Percentiles rank a stretch among this genome's conserved stretches.
Evolutionary conservation across 2,329 filamentous ascomycete genomes (phyloP).

Genomic region (Thielaviopsis euricoi): DNA sequence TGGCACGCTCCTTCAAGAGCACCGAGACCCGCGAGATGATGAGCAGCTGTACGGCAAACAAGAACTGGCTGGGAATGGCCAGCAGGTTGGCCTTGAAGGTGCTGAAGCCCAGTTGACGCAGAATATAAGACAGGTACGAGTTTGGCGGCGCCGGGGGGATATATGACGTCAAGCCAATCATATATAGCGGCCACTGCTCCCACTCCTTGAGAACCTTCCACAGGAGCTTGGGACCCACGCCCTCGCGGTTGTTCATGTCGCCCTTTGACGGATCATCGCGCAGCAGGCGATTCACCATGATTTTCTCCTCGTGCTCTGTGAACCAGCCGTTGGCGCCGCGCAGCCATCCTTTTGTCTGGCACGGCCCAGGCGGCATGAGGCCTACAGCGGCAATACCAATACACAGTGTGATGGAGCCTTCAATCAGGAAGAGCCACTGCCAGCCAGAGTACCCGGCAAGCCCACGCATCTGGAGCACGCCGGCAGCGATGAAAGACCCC

Average conservation of each 20-base stretch:
- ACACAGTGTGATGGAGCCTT: constrained; percentile 20
- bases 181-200: constrained; percentile 42
- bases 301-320: constrained; percentile 40
- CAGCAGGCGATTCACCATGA: constrained; percentile 42
- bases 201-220: constrained; percentile 39
- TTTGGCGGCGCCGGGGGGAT: constrained; percentile 26
- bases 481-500: constrained; percentile 31
- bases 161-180: constrained; percentile 32
- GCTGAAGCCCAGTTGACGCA: constrained; percentile 26
- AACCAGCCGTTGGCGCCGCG: constrained; percentile 46
- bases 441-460: constrained; percentile 23
- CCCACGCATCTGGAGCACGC: constrained; percentile 22
- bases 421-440: constrained; percentile 20
- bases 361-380: constrained; percentile 29
- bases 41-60: constrained; percentile 30
- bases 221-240: constrained; percentile 27
- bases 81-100: constrained; percentile 30
- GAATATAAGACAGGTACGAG: constrained; percentile 29
- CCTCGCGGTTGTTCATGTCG: constrained; percentile 41
- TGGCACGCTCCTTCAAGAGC: constrained; percentile 26
- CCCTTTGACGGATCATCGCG: constrained; percentile 45
- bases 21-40: constrained; percentile 29
- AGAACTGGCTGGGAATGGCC: constrained; percentile 27
- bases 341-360: constrained; percentile 37
- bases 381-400: constrained; percentile 28